These are phyloP conservation scores for Aureobasidium sp. DNA, from an alignment of 2,329 filamentous ascomycete species.

Conservation along the genomic window DNA sequence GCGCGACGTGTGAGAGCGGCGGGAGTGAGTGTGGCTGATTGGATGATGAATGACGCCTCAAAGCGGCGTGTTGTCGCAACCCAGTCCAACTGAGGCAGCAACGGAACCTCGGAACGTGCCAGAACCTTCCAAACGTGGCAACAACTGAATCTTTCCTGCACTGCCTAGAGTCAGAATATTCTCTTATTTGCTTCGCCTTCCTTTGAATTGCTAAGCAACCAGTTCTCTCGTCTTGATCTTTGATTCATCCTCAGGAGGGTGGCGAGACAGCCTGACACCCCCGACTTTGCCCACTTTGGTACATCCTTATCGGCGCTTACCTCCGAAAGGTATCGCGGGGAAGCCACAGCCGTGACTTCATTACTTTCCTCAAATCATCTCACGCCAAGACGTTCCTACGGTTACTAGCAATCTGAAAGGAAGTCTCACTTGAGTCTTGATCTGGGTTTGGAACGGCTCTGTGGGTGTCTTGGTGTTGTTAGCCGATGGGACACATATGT, in stretches of 20 bases:
- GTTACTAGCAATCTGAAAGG: background rate
- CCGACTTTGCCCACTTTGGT: constrained; percentile 4
- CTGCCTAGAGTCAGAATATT: background rate
- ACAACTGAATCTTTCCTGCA: background rate
- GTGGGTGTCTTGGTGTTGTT: background rate
- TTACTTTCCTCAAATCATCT: background rate
- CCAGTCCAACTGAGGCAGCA: background rate
- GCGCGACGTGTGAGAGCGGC: constrained; percentile 5
- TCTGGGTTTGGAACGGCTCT: background rate
- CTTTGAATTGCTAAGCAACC: background rate
- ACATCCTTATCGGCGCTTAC: constrained; percentile 12
- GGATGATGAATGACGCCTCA: background rate
- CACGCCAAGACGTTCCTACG: constrained; percentile 1
- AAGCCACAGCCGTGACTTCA: constrained; percentile 12
- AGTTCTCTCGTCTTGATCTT: constrained; percentile 1
- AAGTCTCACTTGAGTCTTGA: background rate
- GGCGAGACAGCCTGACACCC: background rate
- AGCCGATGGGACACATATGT: background rate
- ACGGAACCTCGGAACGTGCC: constrained; percentile 11
- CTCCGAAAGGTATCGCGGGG: constrained; percentile 5
- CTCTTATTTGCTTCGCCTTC: background rate
- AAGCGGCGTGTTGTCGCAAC: constrained; percentile 9
- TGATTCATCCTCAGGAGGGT: background rate
- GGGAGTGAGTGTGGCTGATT: constrained; percentile 13
- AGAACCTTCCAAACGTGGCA: constrained; percentile 13